Percentiles rank a stretch among this genome's conserved stretches.
Conservation (phyloP, 495 filamentous ascomycete species). For the Cenococcum geophilum region DNA sequence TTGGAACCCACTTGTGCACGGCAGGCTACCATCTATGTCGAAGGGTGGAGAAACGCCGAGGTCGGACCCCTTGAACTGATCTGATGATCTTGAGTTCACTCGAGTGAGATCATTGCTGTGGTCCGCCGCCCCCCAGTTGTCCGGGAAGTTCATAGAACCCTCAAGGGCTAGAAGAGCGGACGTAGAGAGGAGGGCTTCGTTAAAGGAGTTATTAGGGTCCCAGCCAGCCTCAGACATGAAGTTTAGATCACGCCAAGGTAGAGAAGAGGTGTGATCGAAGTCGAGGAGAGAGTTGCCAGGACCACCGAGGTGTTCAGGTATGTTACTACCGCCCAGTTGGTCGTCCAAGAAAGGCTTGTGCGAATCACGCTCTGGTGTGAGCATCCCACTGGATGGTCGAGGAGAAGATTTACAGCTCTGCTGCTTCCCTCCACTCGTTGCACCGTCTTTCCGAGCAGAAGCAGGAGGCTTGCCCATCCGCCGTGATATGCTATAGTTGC, state of each 20-base stretch:
- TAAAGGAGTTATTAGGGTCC: background rate
- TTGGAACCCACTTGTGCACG: background rate
- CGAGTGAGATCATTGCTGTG: conserved; percentile 11
- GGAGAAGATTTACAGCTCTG: conserved; percentile 7
- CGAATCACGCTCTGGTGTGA: conserved; percentile 15
- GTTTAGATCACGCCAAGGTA: conserved; percentile 20
- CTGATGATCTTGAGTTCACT: conserved; percentile 9
- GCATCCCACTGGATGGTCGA: conserved; percentile 10
- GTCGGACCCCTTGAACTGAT: conserved; percentile 2
- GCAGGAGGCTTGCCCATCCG: conserved; percentile 20
- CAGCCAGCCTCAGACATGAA: conserved; percentile 9
- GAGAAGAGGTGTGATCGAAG: conserved; percentile 10
- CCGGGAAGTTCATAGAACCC: conserved; percentile 15
- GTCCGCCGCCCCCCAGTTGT: conserved; percentile 12
- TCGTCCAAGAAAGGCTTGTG: conserved; percentile 9
- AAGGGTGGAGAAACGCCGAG: background rate
- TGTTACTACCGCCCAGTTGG: background rate
- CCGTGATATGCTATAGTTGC: conserved; percentile 18
- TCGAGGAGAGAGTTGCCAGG: conserved; percentile 15
- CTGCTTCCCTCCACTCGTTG: conserved; percentile 9
- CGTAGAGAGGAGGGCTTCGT: conserved; percentile 8
- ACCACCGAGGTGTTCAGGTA: conserved; percentile 8
- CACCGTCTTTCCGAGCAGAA: conserved; percentile 13
- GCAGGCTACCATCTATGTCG: background rate
- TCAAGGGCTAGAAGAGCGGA: conserved; percentile 14